Percentiles rank a stretch among this genome's conserved stretches.
Evolutionary conservation across 2,329 filamentous ascomycete species (phyloP).

Genomic region (Arthrobotrys megalospora): DNA sequence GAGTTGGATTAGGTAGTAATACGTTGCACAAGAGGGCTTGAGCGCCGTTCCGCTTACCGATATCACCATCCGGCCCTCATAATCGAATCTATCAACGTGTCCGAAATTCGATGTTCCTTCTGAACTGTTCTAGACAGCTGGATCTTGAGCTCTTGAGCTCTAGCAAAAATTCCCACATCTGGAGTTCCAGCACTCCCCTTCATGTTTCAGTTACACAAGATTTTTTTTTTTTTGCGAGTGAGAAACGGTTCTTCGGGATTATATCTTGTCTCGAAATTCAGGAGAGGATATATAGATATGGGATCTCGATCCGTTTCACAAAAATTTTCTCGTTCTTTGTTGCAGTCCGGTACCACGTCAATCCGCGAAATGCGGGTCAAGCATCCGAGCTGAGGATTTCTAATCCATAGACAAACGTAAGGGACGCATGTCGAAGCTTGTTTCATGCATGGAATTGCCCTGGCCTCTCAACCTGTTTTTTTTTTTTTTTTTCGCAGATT

Average conservation of each 20-base stretch:
- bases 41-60: slow-evolving; percentile 39
- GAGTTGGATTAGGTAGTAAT: slow-evolving; percentile 9
- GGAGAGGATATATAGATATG: background rate
- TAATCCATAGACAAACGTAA: slow-evolving; percentile 17
- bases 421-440: slow-evolving; percentile 30
- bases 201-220: slow-evolving; percentile 23
- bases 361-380: slow-evolving; percentile 19
- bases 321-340: background rate
- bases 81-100: slow-evolving; percentile 23
- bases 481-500: background rate
- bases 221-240: background rate
- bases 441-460: slow-evolving; percentile 6
- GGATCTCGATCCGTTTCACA: slow-evolving; percentile 51
- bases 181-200: slow-evolving; percentile 27
- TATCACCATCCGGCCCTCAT: slow-evolving; percentile 1
- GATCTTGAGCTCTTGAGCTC: slow-evolving; percentile 50
- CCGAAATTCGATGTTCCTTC: slow-evolving; percentile 24
- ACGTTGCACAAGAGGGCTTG: slow-evolving; percentile 43
- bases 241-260: slow-evolving; percentile 5
- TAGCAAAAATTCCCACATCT: background rate
- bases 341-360: slow-evolving; percentile 31
- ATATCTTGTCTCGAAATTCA: slow-evolving; percentile 4
- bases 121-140: slow-evolving; percentile 5
- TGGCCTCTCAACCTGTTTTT: background rate
- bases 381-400: slow-evolving; percentile 5